These are phyloP conservation scores for Elsinoe necatrix DNA, from an alignment of 2,329 filamentous ascomycete genomes.

Conservation along the genomic window DNA sequence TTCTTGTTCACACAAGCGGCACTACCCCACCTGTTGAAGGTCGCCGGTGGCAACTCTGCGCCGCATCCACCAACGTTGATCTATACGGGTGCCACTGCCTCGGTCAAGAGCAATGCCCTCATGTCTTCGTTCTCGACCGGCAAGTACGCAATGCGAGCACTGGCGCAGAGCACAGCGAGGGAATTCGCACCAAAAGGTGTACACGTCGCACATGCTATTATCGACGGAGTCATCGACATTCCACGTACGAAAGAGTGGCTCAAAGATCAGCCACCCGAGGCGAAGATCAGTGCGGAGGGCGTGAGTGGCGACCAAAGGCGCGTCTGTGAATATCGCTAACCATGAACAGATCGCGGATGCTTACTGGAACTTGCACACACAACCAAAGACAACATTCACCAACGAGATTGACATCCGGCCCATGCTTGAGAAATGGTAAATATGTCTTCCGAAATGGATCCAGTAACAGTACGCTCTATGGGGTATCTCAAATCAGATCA, in stretches of 20 bases:
- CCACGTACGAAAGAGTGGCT: conserved; percentile 57
- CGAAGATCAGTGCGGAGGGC: conserved; percentile 65
- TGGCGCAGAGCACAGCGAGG: conserved; percentile 66
- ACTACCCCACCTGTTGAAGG: conserved; percentile 61
- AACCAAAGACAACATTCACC: conserved; percentile 69
- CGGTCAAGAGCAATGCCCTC: conserved; percentile 59
- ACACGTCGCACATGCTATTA: conserved; percentile 72
- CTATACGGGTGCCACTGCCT: conserved; percentile 80
- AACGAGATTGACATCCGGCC: conserved; percentile 75
- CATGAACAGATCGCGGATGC: conserved; percentile 66
- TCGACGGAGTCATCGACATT: conserved; percentile 80
- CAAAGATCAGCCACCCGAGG: conserved; percentile 49
- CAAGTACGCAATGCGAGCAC: conserved; percentile 69
- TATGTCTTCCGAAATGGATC: not conserved
- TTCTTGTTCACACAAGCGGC: conserved; percentile 67
- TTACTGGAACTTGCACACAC: conserved; percentile 77
- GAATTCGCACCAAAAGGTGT: conserved; percentile 81
- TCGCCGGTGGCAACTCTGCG: conserved; percentile 39
- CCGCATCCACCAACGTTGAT: conserved; percentile 68
- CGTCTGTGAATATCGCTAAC: conserved; percentile 15
- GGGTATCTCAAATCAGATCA: conserved; percentile 28
- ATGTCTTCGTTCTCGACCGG: conserved; percentile 66
- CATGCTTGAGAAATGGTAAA: conserved; percentile 73
- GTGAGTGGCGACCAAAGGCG: conserved; percentile 43
- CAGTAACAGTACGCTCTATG: not conserved